Percentiles rank a stretch among this genome's conserved stretches.
Evolutionary conservation across 495 filamentous ascomycete genomes (phyloP).

Genomic region (Aspergillus coremiiformis): DNA sequence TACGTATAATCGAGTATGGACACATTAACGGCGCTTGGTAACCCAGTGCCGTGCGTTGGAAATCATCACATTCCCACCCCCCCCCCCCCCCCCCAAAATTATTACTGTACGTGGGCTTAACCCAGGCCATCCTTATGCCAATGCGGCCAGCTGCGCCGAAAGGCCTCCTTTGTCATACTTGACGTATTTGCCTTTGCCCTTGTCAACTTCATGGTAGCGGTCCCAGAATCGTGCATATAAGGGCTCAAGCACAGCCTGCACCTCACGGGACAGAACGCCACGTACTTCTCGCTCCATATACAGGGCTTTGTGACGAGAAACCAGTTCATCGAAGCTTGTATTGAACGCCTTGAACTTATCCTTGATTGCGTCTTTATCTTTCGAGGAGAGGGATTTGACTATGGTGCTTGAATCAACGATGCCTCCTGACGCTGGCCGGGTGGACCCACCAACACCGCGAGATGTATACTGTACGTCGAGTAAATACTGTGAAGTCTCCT

Average conservation of each 20-base stretch:
- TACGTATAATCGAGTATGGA: background rate
- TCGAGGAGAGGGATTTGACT: constrained; percentile 71
- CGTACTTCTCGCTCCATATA: constrained; percentile 87
- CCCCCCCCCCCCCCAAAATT: background rate
- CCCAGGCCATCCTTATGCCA: constrained; percentile 9
- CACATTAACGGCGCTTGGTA: background rate
- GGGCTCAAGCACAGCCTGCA: constrained; percentile 84
- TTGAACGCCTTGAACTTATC: constrained; percentile 95
- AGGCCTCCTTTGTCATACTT: constrained; percentile 80
- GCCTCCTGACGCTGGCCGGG: constrained; percentile 60
- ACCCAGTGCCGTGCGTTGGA: background rate
- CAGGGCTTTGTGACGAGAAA: constrained; percentile 67
- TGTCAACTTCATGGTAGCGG: constrained; percentile 95
- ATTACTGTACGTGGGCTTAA: background rate
- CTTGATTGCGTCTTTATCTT: constrained; percentile 93
- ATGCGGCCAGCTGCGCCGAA: constrained; percentile 39
- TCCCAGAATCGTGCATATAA: constrained; percentile 95
- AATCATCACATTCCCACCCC: background rate
- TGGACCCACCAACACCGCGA: constrained; percentile 35
- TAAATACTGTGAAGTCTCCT: constrained; percentile 73
- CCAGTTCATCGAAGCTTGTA: constrained; percentile 77
- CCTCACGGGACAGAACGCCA: constrained; percentile 65
- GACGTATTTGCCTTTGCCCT: constrained; percentile 92
- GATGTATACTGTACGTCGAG: constrained; percentile 91
- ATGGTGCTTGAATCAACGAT: constrained; percentile 69